These are phyloP conservation scores for Ophiostoma tasmaniense DNA, from an alignment of 2,329 filamentous ascomycete genomes.

Conservation along the genomic window DNA sequence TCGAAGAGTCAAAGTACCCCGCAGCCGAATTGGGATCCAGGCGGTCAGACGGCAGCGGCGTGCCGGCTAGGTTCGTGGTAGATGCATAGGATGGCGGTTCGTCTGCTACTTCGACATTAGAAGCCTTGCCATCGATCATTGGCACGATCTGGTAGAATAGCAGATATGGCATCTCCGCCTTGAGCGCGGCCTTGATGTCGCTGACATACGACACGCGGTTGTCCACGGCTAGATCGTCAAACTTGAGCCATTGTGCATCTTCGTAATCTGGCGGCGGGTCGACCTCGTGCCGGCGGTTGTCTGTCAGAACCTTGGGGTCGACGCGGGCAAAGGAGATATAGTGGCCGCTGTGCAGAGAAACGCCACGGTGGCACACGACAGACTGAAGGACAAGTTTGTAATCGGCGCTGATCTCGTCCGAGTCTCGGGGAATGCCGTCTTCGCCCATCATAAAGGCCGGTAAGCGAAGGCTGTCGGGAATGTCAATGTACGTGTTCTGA, in stretches of 20 bases:
- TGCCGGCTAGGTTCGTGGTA: constrained; percentile 36
- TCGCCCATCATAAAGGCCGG: constrained; percentile 81
- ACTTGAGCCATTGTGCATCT: constrained; percentile 76
- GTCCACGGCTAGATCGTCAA: constrained; percentile 69
- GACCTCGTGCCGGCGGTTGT: constrained; percentile 47
- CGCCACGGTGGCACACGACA: constrained; percentile 83
- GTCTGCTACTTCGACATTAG: constrained; percentile 39
- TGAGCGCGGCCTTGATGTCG: constrained; percentile 66
- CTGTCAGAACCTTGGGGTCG: constrained; percentile 52
- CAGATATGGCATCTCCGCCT: constrained; percentile 76
- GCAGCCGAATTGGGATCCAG: constrained; percentile 22
- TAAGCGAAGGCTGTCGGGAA: constrained; percentile 69
- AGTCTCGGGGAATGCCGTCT: constrained; percentile 53
- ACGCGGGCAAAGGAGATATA: constrained; percentile 82
- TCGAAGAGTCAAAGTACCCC: constrained; percentile 38
- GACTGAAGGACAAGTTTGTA: constrained; percentile 91
- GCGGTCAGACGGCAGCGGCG: constrained; percentile 23
- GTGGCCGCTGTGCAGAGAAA: constrained; percentile 79
- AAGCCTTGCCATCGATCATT: constrained; percentile 57
- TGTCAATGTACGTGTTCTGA: constrained; percentile 79
- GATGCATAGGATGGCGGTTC: constrained; percentile 54
- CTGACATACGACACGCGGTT: constrained; percentile 68
- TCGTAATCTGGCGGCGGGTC: constrained; percentile 58
- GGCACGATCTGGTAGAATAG: constrained; percentile 93
- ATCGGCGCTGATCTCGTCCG: constrained; percentile 66